These are phyloP conservation scores for Symbiodinium pilosum DNA, from an alignment of 73 alveolate genomes.

Conservation along the genomic window DNA sequence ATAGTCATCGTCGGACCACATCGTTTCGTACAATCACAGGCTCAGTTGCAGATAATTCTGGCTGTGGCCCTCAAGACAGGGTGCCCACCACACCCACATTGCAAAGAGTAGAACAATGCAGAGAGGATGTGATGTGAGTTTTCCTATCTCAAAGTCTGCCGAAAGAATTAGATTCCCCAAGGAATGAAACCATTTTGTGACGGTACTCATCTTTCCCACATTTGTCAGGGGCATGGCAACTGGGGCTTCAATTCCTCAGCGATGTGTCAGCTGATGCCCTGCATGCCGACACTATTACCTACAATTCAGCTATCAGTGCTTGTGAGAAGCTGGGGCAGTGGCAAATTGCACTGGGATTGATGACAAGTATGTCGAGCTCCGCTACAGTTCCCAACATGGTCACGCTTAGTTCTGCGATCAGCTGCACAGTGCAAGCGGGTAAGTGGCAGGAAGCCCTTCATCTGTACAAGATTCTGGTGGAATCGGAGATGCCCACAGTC, in stretches of 20 bases:
- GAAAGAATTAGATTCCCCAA: too few species aligned
- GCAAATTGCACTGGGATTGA: background rate
- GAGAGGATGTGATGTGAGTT: too few species aligned
- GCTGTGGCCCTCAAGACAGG: too few species aligned
- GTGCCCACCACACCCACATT: too few species aligned
- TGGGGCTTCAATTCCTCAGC: background rate
- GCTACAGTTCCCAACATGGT: background rate
- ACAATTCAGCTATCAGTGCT: conserved; percentile 38
- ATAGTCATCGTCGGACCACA: too few species aligned
- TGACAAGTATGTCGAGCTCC: background rate
- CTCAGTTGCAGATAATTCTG: too few species aligned
- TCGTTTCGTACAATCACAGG: too few species aligned
- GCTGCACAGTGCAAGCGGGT: background rate
- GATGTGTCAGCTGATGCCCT: background rate
- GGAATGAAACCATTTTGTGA: too few species aligned
- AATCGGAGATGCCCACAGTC: background rate
- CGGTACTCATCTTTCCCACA: too few species aligned
- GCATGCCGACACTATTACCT: background rate
- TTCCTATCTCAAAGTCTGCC: too few species aligned
- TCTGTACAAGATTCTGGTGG: background rate
- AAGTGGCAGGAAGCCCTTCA: background rate
- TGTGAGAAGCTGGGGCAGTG: conserved; percentile 55
- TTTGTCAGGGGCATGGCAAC: conserved; percentile 27
- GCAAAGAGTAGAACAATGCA: too few species aligned
- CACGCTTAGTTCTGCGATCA: background rate